These are phyloP conservation scores for Cercis canadensis DNA, from an alignment of 306 rosid genomes.

Conservation along the genomic window DNA sequence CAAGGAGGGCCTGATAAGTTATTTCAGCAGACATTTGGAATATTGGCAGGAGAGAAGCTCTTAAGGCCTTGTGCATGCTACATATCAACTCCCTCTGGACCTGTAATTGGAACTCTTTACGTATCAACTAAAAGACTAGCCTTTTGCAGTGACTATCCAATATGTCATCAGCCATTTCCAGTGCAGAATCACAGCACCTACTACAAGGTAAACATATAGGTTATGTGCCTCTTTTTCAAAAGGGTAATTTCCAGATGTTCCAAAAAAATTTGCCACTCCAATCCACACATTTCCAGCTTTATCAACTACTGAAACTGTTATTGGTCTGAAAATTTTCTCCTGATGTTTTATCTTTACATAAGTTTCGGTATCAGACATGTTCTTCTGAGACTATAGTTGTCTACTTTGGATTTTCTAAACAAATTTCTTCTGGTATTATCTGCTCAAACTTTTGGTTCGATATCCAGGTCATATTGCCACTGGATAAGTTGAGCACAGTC, in stretches of 20 bases:
- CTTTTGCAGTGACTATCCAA: conserved; percentile 76
- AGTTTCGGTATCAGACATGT: neutral
- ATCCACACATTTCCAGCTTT: no score
- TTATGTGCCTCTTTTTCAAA: neutral
- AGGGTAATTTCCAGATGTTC: neutral
- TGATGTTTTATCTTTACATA: neutral
- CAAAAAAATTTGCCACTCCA: no score
- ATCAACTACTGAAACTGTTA: no score
- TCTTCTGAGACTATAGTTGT: neutral
- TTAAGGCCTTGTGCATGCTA: conserved; percentile 65
- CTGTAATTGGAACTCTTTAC: conserved; percentile 70
- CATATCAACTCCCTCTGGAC: conserved; percentile 65
- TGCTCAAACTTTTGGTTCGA: neutral
- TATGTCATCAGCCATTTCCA: conserved; percentile 51
- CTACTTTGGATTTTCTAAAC: neutral
- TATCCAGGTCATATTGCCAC: conserved; percentile 58
- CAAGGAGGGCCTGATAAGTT: conserved; percentile 69
- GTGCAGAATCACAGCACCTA: conserved; percentile 46
- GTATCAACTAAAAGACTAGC: conserved; percentile 68
- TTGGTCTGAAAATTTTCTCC: neutral
- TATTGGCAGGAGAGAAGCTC: conserved; percentile 64
- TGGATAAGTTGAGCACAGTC: conserved; percentile 58
- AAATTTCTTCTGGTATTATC: conserved; percentile 8
- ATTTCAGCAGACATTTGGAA: conserved; percentile 63
- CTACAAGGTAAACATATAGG: conserved; percentile 60